Evolutionary conservation across 176 grass and related monocot genomes (phyloP).

Genomic region (Triticum urartu): DNA sequence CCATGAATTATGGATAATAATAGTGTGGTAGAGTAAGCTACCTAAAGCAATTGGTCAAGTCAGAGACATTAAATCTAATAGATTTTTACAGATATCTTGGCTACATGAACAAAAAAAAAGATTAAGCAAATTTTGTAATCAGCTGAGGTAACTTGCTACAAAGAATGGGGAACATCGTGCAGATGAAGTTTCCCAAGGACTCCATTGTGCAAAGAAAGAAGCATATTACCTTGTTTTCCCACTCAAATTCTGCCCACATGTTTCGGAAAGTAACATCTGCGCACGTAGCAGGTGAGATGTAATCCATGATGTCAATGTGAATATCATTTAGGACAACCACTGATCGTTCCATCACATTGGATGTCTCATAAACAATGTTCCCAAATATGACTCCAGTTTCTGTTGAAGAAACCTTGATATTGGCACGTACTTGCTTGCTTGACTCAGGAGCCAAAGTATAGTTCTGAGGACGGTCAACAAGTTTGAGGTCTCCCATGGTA

Average conservation of each 20-base stretch:
- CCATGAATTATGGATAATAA: too few species aligned
- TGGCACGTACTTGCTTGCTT: constrained; percentile 56
- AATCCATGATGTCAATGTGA: constrained; percentile 76
- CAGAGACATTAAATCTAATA: too few species aligned
- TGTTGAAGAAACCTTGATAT: constrained; percentile 66
- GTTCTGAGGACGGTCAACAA: constrained; percentile 64
- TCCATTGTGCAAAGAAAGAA: background rate
- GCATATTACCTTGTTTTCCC: constrained; percentile 68
- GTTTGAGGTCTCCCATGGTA: constrained; percentile 65
- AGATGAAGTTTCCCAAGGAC: background rate
- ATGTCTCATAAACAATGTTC: constrained; percentile 65
- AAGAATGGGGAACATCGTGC: background rate
- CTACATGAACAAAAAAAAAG: too few species aligned
- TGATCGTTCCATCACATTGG: constrained; percentile 59
- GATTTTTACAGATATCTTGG: too few species aligned
- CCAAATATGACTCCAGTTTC: constrained; percentile 69
- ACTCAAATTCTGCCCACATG: constrained; percentile 74
- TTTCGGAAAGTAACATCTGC: constrained; percentile 61
- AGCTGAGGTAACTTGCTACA: too few species aligned
- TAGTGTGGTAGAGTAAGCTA: too few species aligned
- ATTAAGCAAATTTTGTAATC: background rate
- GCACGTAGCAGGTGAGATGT: constrained; percentile 58
- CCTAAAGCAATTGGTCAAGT: too few species aligned
- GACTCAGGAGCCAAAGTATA: constrained; percentile 59
- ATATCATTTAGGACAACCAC: constrained; percentile 70